These are phyloP conservation scores for Tetracladium setigerum DNA, from an alignment of 495 filamentous ascomycete genomes.

Conservation along the genomic window DNA sequence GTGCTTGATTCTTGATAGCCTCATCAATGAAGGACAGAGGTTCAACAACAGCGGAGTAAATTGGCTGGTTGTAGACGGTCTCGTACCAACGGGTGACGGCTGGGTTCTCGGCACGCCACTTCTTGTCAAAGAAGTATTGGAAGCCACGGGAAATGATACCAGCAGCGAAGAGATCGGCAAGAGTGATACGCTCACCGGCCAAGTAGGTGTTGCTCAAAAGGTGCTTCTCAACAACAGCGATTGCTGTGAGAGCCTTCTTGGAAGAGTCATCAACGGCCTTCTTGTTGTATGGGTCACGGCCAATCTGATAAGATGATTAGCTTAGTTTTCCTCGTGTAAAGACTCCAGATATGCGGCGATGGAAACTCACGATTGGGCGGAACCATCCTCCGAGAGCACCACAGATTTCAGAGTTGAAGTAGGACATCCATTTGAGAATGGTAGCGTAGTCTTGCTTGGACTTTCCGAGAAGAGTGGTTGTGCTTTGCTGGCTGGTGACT, in stretches of 20 bases:
- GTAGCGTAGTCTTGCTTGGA: conserved; percentile 99
- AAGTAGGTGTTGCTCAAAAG: conserved; percentile 93
- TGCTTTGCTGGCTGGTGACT: conserved; percentile 99
- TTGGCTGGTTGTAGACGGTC: conserved; percentile 84
- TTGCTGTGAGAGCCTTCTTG: conserved; percentile 56
- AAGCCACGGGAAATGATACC: conserved; percentile 75
- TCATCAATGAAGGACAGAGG: conserved; percentile 74
- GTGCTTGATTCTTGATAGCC: conserved; percentile 74
- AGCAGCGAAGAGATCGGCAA: conserved; percentile 84
- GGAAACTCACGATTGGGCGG: conserved; percentile 54
- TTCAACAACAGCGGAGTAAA: conserved; percentile 71
- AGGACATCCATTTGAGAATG: conserved; percentile 96
- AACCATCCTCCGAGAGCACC: conserved; percentile 72
- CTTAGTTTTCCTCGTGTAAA: background rate
- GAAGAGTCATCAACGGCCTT: conserved; percentile 78
- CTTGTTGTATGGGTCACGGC: conserved; percentile 89
- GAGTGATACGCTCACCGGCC: conserved; percentile 92
- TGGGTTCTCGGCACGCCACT: conserved; percentile 72
- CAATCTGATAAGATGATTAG: conserved; percentile 22
- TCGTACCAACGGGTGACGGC: conserved; percentile 89
- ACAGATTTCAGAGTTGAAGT: conserved; percentile 79
- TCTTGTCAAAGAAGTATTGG: conserved; percentile 82
- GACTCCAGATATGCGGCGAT: conserved; percentile 15
- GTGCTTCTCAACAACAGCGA: conserved; percentile 73
- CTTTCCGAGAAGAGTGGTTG: conserved; percentile 96